These are phyloP conservation scores for Aspergillus neotritici DNA, from an alignment of 2,329 filamentous ascomycete species.

Conservation along the genomic window DNA sequence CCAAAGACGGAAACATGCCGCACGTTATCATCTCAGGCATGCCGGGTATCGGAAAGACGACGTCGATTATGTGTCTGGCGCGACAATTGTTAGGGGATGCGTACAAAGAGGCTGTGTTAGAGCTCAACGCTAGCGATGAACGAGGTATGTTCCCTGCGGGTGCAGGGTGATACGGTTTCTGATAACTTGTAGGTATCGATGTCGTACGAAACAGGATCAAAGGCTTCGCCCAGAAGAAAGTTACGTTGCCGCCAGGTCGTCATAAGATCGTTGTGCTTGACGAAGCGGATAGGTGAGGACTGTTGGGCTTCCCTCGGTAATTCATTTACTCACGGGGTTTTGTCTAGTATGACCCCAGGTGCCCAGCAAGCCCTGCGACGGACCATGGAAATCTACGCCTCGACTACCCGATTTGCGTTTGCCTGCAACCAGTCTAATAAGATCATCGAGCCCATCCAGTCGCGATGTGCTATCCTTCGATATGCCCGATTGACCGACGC, in stretches of 20 bases:
- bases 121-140: conserved; percentile 95
- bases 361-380: conserved; percentile 90
- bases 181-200: conserved; percentile 64
- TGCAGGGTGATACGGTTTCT: neutral
- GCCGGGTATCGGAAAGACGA: conserved; percentile 98
- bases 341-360: conserved; percentile 78
- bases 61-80: conserved; percentile 86
- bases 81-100: conserved; percentile 84
- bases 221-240: conserved; percentile 97
- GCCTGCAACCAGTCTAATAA: conserved; percentile 99
- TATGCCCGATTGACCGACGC: conserved; percentile 89
- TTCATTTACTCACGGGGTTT: neutral
- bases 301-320: neutral
- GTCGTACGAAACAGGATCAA: conserved; percentile 97
- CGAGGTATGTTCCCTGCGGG: conserved; percentile 53
- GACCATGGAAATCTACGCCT: conserved; percentile 98
- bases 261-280: conserved; percentile 98
- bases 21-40: conserved; percentile 99
- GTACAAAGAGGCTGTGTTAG: conserved; percentile 95
- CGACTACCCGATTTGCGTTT: conserved; percentile 94
- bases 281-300: conserved; percentile 71
- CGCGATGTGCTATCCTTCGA: conserved; percentile 88
- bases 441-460: conserved; percentile 98
- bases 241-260: conserved; percentile 80
- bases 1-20: conserved; percentile 98